phyloP scores from a whole-genome alignment of 805 yeast species.

The Starmerella khaoyaiensis region DNA sequence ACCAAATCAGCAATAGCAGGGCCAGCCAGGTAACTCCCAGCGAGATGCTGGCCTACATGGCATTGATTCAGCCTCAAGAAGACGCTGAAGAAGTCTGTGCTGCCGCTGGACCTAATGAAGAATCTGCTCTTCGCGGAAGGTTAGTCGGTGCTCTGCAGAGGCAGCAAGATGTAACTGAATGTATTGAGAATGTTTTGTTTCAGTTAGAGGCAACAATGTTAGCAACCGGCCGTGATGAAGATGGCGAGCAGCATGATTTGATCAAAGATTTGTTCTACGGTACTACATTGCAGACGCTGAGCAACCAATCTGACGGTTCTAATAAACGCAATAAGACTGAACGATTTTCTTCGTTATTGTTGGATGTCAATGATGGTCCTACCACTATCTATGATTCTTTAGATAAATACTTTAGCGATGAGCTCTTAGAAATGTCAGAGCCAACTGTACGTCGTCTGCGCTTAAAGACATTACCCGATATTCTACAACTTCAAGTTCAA shows the following conservation, averaged over 20 bases:
- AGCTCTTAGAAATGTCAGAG: conserved; percentile 54
- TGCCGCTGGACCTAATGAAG: conserved; percentile 3
- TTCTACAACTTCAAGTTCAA: conserved; percentile 85
- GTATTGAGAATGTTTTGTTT: conserved; percentile 83
- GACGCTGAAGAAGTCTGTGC: conserved; percentile 22
- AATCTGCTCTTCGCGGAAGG: conserved; percentile 6
- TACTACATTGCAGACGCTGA: conserved; percentile 62
- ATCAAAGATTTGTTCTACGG: conserved; percentile 77
- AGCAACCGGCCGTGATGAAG: conserved; percentile 36
- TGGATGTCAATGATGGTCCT: conserved; percentile 80
- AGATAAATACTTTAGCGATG: conserved; percentile 69
- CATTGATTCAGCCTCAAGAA: conserved; percentile 38
- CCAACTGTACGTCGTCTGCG: conserved; percentile 61
- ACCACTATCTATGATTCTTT: conserved; percentile 80
- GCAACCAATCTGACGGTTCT: conserved; percentile 26
- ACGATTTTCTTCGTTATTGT: conserved; percentile 66
- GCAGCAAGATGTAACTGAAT: conserved; percentile 96
- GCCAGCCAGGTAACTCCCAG: conserved; percentile 64
- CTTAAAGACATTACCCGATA: conserved; percentile 58
- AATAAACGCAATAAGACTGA: conserved; percentile 47
- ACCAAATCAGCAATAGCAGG: conserved; percentile 51
- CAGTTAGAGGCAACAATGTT: conserved; percentile 57
- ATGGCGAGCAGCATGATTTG: conserved; percentile 73
- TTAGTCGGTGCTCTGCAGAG: conserved; percentile 27
- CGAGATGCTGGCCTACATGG: conserved; percentile 73